Percentiles rank a stretch among this genome's conserved stretches.
These are phyloP conservation scores for Acacia acuminata DNA, from an alignment of 306 rosid species.

Conservation along the genomic window DNA sequence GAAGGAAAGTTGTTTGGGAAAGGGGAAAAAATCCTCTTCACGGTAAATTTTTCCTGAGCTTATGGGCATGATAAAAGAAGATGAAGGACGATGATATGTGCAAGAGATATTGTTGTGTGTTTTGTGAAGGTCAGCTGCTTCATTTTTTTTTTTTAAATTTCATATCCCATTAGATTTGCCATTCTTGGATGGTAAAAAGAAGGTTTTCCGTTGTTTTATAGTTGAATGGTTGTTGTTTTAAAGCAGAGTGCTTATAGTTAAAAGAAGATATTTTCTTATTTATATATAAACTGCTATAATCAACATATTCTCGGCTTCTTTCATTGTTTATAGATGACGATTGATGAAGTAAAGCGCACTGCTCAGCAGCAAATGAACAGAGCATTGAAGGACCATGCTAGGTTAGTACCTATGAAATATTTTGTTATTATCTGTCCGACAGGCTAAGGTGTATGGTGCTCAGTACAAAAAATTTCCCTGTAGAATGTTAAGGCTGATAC, in stretches of 20 bases:
- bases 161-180: background rate
- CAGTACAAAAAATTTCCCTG: background rate
- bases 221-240: background rate
- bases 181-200: background rate
- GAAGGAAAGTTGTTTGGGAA: background rate
- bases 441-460: background rate
- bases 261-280: constrained; percentile 4
- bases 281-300: constrained; percentile 6
- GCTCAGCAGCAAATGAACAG: constrained; percentile 94
- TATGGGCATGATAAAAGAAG: background rate
- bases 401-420: constrained; percentile 48
- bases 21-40: background rate
- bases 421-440: background rate
- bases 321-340: constrained; percentile 68
- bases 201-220: background rate
- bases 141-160: background rate
- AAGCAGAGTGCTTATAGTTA: background rate
- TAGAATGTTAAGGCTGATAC: background rate
- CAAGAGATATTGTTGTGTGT: background rate
- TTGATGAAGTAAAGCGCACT: constrained; percentile 92
- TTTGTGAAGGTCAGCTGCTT: background rate
- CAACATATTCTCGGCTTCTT: constrained; percentile 21
- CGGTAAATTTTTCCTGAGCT: background rate
- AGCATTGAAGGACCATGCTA: constrained; percentile 85
- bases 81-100: background rate